A percentile compares a stretch with the other conserved stretches of the same genome.
These are phyloP conservation scores for Penicillium nordicum DNA, from an alignment of 2,329 filamentous ascomycete genomes.

Conservation along the genomic window DNA sequence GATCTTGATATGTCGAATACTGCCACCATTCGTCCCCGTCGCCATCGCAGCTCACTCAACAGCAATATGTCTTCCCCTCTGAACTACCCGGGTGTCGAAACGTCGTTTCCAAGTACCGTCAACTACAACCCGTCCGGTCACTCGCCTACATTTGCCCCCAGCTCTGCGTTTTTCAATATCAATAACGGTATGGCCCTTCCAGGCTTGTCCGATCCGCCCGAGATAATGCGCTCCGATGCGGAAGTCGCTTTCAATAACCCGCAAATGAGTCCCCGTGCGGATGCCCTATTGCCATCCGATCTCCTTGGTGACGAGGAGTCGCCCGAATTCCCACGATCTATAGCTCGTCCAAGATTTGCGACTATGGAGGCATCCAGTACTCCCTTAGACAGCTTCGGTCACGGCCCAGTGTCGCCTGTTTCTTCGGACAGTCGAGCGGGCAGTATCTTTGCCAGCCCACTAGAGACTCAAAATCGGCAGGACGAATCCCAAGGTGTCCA, in stretches of 20 bases:
- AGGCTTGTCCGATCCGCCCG: conserved; percentile 39
- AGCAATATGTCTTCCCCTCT: conserved; percentile 49
- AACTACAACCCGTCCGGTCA: conserved; percentile 49
- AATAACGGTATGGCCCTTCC: conserved; percentile 61
- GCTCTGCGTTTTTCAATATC: conserved; percentile 58
- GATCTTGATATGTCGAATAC: conserved; percentile 43
- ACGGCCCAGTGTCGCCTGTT: conserved; percentile 43
- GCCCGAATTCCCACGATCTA: conserved; percentile 32
- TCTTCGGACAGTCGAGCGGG: conserved; percentile 45
- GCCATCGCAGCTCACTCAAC: conserved; percentile 45
- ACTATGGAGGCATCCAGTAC: conserved; percentile 29
- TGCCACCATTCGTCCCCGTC: conserved; percentile 43
- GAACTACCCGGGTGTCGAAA: conserved; percentile 40
- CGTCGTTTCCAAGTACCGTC: conserved; percentile 39
- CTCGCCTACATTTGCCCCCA: conserved; percentile 52
- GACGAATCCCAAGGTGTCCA: conserved; percentile 38
- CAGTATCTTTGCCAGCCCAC: conserved; percentile 48
- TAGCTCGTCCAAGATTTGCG: conserved; percentile 29
- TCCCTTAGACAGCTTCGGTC: conserved; percentile 33
- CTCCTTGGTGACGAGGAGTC: conserved; percentile 56
- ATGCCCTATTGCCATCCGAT: conserved; percentile 59
- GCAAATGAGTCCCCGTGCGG: conserved; percentile 62
- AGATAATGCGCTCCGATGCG: conserved; percentile 47
- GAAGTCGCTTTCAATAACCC: conserved; percentile 56
- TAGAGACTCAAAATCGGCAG: conserved; percentile 40